These are phyloP conservation scores for Circinella umbellata DNA, from an alignment of 371 early-diverging fungal species.

Conservation along the genomic window DNA sequence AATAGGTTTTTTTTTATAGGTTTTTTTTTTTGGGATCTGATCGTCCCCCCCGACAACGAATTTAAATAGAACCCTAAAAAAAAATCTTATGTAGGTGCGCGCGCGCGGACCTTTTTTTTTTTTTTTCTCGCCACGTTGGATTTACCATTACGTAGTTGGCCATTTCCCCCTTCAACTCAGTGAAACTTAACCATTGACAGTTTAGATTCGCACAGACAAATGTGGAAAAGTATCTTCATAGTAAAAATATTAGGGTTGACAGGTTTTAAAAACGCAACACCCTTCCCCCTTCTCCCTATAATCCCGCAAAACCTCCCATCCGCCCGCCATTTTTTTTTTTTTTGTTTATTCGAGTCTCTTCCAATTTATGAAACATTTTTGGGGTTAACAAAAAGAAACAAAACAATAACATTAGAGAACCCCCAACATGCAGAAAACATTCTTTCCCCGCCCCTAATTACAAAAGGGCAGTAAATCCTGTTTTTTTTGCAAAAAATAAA, in stretches of 20 bases:
- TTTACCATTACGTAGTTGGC: conserved; percentile 7
- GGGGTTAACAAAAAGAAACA: too few relatives aligned
- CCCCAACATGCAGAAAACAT: too few relatives aligned
- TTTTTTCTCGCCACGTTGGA: conserved; percentile 15
- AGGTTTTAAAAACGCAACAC: neutral
- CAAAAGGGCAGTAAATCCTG: too few relatives aligned
- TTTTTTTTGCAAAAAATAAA: neutral
- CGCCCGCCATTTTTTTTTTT: neutral
- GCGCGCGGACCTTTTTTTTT: conserved; percentile 15
- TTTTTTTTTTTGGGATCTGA: conserved; percentile 3
- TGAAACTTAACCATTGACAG: conserved; percentile 19
- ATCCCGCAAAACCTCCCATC: neutral
- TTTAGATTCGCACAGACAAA: conserved; percentile 5
- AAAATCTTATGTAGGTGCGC: too few relatives aligned
- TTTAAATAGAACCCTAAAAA: neutral
- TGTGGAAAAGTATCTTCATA: neutral
- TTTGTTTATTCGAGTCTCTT: too few relatives aligned
- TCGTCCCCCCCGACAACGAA: conserved; percentile 3
- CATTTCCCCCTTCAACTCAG: neutral
- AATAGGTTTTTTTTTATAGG: neutral
- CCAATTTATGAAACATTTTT: conserved; percentile 5
- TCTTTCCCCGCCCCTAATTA: neutral
- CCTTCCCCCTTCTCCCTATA: too few relatives aligned
- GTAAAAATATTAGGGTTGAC: too few relatives aligned
- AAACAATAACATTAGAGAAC: too few relatives aligned